A percentile compares a stretch with the other conserved stretches of the same genome.
Conservation (phyloP, 306 rosid species). For the Sesbania bispinosa region DNA sequence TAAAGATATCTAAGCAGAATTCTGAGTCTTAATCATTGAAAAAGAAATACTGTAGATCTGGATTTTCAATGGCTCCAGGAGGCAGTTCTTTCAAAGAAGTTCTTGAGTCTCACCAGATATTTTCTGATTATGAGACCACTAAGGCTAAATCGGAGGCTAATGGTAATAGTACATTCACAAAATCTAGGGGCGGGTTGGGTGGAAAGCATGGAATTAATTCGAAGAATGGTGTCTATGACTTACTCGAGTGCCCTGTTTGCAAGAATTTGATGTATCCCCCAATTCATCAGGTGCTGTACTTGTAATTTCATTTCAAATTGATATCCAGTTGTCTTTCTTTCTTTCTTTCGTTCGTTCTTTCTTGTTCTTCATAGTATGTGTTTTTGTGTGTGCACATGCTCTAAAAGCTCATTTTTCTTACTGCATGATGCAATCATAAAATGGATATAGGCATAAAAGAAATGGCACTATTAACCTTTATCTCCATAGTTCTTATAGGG, state of each 20-base stretch:
- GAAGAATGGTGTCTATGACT: conserved; percentile 72
- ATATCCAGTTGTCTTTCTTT: background rate
- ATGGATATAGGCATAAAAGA: background rate
- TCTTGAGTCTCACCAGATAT: conserved; percentile 45
- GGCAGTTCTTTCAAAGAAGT: conserved; percentile 63
- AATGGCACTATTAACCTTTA: too few relatives aligned
- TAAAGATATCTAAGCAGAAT: conserved; percentile 25
- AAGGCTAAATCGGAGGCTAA: conserved; percentile 51
- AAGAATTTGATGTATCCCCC: conserved; percentile 89
- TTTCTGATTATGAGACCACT: conserved; percentile 52
- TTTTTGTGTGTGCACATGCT: background rate
- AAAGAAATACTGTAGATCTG: conserved; percentile 29
- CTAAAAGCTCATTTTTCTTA: background rate
- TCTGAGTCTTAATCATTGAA: conserved; percentile 14
- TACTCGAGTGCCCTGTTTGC: conserved; percentile 90
- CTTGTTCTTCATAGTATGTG: too few relatives aligned
- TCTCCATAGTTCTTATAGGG: background rate
- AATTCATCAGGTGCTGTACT: conserved; percentile 71
- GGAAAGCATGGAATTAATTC: conserved; percentile 60
- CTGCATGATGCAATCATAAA: background rate
- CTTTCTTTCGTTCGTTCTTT: too few relatives aligned
- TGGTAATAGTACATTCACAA: conserved; percentile 34
- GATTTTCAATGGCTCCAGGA: conserved; percentile 62
- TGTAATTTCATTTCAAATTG: background rate
- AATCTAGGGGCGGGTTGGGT: conserved; percentile 35